phyloP scores from a whole-genome alignment of 2,329 filamentous ascomycete genomes.

The Escovopsis sp. region DNA sequence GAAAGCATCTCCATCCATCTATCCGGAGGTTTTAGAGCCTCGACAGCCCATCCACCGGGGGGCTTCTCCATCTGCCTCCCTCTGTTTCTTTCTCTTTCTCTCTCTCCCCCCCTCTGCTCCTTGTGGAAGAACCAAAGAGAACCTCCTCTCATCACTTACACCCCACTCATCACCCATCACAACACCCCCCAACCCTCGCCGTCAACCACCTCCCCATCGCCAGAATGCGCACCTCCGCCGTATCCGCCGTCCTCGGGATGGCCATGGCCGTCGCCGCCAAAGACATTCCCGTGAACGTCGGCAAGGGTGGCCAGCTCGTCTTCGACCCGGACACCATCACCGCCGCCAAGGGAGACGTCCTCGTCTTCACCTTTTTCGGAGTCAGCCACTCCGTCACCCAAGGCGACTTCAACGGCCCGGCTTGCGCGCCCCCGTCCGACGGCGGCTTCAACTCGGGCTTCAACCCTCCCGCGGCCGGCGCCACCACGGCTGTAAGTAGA shows the following conservation, averaged over 20 bases:
- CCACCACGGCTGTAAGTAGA: conserved; percentile 1
- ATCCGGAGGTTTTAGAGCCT: too few species aligned
- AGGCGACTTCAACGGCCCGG: conserved; percentile 2
- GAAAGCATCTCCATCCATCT: too few species aligned
- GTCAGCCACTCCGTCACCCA: conserved; percentile 2
- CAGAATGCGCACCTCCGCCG: conserved; percentile 1
- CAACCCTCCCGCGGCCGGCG: background rate
- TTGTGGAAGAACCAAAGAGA: too few species aligned
- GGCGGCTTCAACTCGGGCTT: conserved; percentile 4
- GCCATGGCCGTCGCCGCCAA: background rate
- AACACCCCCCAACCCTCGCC: background rate
- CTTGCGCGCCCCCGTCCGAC: conserved; percentile 1
- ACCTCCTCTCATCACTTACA: background rate
- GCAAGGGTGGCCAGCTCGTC: conserved; percentile 1
- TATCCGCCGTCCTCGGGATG: conserved; percentile 24
- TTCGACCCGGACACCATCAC: conserved; percentile 2
- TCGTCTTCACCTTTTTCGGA: conserved; percentile 2
- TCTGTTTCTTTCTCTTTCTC: too few species aligned
- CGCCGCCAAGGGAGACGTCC: background rate
- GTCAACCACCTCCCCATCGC: background rate
- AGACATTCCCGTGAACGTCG: conserved; percentile 3
- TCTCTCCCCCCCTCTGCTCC: background rate
- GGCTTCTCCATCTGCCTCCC: too few species aligned
- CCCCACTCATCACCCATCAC: background rate
- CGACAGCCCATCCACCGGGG: too few species aligned